Base-by-base conservation (phyloP, 2,329 filamentous ascomycete genomes). In the Curvularia lunata region DNA sequence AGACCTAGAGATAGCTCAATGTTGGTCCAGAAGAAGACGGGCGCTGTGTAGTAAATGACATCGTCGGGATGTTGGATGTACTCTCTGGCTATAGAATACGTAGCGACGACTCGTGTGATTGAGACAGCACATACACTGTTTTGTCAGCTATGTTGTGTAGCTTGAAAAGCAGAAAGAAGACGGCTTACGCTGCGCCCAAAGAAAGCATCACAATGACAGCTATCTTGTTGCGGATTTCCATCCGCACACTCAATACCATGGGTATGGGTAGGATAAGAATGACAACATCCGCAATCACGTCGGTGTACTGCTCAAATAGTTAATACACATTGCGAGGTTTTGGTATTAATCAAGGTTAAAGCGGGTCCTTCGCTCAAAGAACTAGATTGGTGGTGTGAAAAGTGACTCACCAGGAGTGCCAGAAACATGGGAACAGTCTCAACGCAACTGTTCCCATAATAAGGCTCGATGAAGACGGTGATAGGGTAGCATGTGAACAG, bases 401-500 rank as follows among this genome's bases (percentile, higher is more conserved):
- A 43, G 18, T 25, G 18, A 60, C 63, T 54, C 42, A 67, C 65
- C 27, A 69, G 49, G 23, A 68, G 25, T 34, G 66, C 61, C 21
- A 70, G 19, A 18, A 66, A 70, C 64, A 70, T 68, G 0, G 66
- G 63, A 3, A 69, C 58, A 13, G 64, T 67, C 13, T 70, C 5
- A 3, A 71, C 63, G 32, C 67, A 71, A 5, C 61, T 65, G 25
- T 70, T 71, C 1, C 62, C 61, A 19, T 66, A 70, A 41, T 62
- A 71, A 4, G 67, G 67, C 30, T 70, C 68, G 48, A 70, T 68
- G 38, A 71, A 68, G 12, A 65, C 65, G 0, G 67, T 68, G 23
- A 72, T 66, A 4, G 72, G 72, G 16, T 63, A 61, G 51, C 72
- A 75, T 1, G 63, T 67, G 52, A 73, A 72, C 5, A 72, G 59